phyloP scores from a whole-genome alignment of 1,139 yeast species.

The Yarrowia galli region DNA sequence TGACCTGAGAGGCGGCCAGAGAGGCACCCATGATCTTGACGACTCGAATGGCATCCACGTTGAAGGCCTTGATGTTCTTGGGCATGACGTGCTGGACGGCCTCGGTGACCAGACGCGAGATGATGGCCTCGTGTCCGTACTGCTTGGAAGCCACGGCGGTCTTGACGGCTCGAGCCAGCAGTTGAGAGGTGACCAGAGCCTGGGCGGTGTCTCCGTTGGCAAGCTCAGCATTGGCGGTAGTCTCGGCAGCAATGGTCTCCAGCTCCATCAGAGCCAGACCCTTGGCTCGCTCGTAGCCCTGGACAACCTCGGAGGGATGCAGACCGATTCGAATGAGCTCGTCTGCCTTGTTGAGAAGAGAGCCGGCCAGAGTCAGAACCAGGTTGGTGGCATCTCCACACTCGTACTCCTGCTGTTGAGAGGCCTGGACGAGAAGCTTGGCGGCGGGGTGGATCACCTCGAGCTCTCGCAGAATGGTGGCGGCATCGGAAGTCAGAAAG shows the following conservation, averaged over 20 bases:
- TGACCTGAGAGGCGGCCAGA: conserved; percentile 73
- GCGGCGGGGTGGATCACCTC: conserved; percentile 98
- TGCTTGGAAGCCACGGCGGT: conserved; percentile 95
- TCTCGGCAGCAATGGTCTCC: conserved; percentile 53
- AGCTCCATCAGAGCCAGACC: conserved; percentile 71
- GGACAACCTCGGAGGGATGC: conserved; percentile 86
- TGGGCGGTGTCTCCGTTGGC: conserved; percentile 69
- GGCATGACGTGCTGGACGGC: conserved; percentile 86
- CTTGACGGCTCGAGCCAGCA: conserved; percentile 75
- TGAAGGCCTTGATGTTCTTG: conserved; percentile 66
- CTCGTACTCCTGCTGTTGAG: conserved; percentile 95
- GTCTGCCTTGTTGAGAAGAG: conserved; percentile 81
- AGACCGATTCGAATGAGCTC: conserved; percentile 83
- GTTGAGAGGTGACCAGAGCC: conserved; percentile 61
- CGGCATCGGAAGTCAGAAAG: conserved; percentile 94
- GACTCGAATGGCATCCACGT: conserved; percentile 91
- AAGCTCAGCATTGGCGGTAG: conserved; percentile 22
- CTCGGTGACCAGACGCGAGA: conserved; percentile 82
- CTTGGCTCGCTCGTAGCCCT: conserved; percentile 86
- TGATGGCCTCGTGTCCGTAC: conserved; percentile 81
- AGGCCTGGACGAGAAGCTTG: conserved; percentile 92
- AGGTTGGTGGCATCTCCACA: conserved; percentile 80
- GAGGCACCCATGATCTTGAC: conserved; percentile 96
- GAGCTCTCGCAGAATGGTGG: conserved; percentile 90
- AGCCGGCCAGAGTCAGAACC: conserved; percentile 87